Evolutionary conservation across 352 stramenopile genomes (phyloP), one percentile per base, ranked within the genome.

Genomic region (Phytophthora sojae): DNA sequence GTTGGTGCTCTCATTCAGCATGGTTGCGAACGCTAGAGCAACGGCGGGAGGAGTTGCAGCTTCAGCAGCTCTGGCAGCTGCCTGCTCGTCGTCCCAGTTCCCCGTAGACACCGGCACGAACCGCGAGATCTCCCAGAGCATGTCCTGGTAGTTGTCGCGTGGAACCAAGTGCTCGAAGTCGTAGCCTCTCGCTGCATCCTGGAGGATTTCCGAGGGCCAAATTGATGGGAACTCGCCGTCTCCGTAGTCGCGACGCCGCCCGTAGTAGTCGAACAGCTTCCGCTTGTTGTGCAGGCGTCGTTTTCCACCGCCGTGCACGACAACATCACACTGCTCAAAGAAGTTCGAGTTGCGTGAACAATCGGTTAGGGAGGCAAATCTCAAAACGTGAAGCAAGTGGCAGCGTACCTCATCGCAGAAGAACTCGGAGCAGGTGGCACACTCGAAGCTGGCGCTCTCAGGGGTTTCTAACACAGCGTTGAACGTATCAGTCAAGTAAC

Each of bases 201-300:
- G 92, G 7, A 88, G 64, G 6, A 96, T 89, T 55, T 98, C 94
- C 0, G 89, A 89, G 9, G 91, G 94, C 94, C 94, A 98, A 29
- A 85, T 79, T 11, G 89, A 97, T 14, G 92, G 92, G 59, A 97
- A 98, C 8, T 91, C 87, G 26, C 92, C 92, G 61, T 98, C 90
- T 59, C 90, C 90, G 53, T 97, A 98, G 71, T 98, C 95, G 45
- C 96, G 85, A n/a, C 95, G 86, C 26, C 86, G 86, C 26, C 84
- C 89, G 69, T 98, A 99, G 62, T 84, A 98, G 80, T 98, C 94
- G 79, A 97, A 98, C 12, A 98, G 59, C 29, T 82, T 79, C 11
- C 92, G 83, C 47, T 86, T 96, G 29, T 73, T 39, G 72, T 99
- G 96, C 1, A 69, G 23, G 3, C 79, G 73, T 8, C 95, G 76